Evolutionary conservation across 176 grass and related monocot species (phyloP), one percentile per base, ranked within the genome.

Genomic region (Melocanna baccifera): DNA sequence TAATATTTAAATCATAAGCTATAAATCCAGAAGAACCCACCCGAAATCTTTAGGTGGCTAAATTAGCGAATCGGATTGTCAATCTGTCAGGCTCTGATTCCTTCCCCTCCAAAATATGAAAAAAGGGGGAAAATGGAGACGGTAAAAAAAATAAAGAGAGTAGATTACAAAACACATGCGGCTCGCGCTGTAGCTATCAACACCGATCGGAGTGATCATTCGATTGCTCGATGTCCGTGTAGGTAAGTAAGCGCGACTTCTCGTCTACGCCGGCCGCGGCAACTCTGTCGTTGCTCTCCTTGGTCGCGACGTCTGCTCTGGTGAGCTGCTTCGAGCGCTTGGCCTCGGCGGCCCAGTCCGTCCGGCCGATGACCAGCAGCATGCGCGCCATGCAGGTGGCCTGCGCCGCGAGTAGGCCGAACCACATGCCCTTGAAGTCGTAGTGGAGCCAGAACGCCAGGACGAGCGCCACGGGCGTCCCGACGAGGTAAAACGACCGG

Each of bases 401-500:
- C 81, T 97, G 94, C 81, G 94, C 94, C 0, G 91, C 82, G 41
- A 94, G 82, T 29, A 97, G 92, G 6, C 94, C 94, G 22, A 97
- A 23, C 94, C 94, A 97, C 18, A 97, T 87, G 1, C 94, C 94
- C 76, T 69, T 82, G 75, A 97, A 97, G 73, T 97, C 94, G 25
- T 79, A 80, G 72, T 67, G 73, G 41, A 69, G 9, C 83, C 85
- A 87, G 85, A 97, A 97, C 0, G 94, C 91, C 5, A 97, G 71
- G 37, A 84, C 64, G 56, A 97, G 89, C 41, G 94, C 91, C 62
- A 97, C 94, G 3, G 94, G 94, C 76, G 88, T 94, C 14, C 94
- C 94, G 36, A 97, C 89, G 0, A 86, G 53, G 75, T 97, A 97
- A 88, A 97, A 97, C 0, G 94, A 89, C 61, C 94, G 87, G 32